Evolutionary conservation across 805 yeast genomes (phyloP), one percentile per base, ranked within the genome.

Genomic region (Pichia gijzeniarum): DNA sequence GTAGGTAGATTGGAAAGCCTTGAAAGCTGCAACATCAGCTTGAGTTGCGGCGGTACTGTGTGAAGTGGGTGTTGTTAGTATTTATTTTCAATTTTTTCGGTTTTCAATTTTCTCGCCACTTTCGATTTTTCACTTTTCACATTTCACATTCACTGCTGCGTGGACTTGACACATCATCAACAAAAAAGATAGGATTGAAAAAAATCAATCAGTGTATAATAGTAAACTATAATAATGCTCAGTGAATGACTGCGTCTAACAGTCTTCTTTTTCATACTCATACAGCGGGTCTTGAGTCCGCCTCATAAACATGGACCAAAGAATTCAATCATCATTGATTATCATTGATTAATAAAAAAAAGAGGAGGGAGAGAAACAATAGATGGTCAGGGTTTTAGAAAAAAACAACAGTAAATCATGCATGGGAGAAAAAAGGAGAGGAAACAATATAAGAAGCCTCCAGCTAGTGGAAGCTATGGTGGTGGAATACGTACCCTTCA

Each of bases 271-370:
- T 70, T 82, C 80, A 80, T 86, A 85, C 90, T 86, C 95, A 87
- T 82, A 61, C 80, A 81, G 85, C 82, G 90, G 95, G 95, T 83
- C 91, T 85, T 85, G 78, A 82, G 71, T 73, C 87, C 95, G 82
- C 89, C 85, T 87, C 95, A 79, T 83, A 83, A 86, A 86, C 95
- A 85, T 90, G 95, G 95, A 85, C 95, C 95, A 85, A 82, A 64
- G 68, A 62, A 61, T 74, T 65, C 63, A 72, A 71, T 84, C 89
- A 84, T 82, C 87, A 81, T 76, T 45, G 53, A 30, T 30, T 30
- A 30, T 35, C 18, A 30, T 39, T 39, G 19, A 25, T 38, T 25
- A 28, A 18, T 14, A 39, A 17, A 12, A 20, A 7, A 18, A 30
- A 30, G 34, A 31, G 43, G 38, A 28, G 12, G 12, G n/a, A 18